These are phyloP conservation scores for Fusarium redolens DNA, from an alignment of 2,329 filamentous ascomycete species.

Conservation along the genomic window DNA sequence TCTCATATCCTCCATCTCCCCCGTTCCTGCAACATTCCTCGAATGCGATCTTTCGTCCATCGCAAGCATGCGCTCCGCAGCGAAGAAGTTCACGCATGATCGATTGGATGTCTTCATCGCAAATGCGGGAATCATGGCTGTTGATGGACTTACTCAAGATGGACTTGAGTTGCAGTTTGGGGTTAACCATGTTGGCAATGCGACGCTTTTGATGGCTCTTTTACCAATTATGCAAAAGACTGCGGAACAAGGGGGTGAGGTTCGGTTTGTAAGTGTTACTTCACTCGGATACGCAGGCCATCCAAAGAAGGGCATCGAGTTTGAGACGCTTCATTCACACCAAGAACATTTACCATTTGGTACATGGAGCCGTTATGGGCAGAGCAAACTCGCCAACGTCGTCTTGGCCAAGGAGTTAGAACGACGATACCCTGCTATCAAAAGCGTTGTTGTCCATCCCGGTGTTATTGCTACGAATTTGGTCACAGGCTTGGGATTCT, in stretches of 20 bases:
- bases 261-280: slow-evolving; percentile 44
- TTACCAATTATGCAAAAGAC: slow-evolving; percentile 42
- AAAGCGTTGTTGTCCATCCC: slow-evolving; percentile 61
- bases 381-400: slow-evolving; percentile 63
- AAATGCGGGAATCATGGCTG: slow-evolving; percentile 53
- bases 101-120: slow-evolving; percentile 57
- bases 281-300: slow-evolving; percentile 44
- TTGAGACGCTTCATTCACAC: slow-evolving; percentile 44
- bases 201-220: slow-evolving; percentile 50
- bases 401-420: slow-evolving; percentile 59
- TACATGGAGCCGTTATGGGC: slow-evolving; percentile 60
- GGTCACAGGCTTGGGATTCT: slow-evolving; percentile 37
- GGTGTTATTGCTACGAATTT: slow-evolving; percentile 53
- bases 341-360: slow-evolving; percentile 45
- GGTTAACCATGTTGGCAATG: slow-evolving; percentile 50
- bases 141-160: slow-evolving; percentile 46
- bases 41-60: slow-evolving; percentile 63
- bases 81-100: slow-evolving; percentile 52
- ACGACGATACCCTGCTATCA: slow-evolving; percentile 55
- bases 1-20: slow-evolving; percentile 54
- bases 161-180: slow-evolving; percentile 53
- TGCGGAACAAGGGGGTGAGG: slow-evolving; percentile 26
- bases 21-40: slow-evolving; percentile 48
- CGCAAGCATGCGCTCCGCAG: slow-evolving; percentile 58
- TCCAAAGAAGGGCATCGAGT: slow-evolving; percentile 44